These are phyloP conservation scores for Endoconidiophora laricicola DNA, from an alignment of 2,329 filamentous ascomycete genomes.

Conservation along the genomic window DNA sequence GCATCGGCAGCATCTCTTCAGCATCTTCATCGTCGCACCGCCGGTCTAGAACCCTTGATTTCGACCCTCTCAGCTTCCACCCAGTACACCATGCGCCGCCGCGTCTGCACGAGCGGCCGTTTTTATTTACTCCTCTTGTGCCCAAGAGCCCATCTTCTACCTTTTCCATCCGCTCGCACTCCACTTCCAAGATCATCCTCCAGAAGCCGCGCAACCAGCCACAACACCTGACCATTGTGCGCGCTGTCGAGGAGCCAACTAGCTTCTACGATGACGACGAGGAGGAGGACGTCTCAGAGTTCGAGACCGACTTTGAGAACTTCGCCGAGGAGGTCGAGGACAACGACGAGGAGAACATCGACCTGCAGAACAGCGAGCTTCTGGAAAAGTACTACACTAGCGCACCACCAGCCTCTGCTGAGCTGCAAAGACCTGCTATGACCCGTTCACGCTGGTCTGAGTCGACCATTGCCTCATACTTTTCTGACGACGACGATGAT, in stretches of 20 bases:
- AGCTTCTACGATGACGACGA: conserved; percentile 3
- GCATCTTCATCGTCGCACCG: conserved; percentile 7
- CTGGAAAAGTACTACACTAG: conserved; percentile 9
- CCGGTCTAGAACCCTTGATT: conserved; percentile 12
- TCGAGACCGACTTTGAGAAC: conserved; percentile 2
- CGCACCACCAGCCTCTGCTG: not conserved
- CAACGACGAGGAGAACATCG: conserved; percentile 4
- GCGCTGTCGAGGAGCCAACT: conserved; percentile 10
- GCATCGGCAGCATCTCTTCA: not conserved
- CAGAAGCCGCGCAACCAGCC: conserved; percentile 8
- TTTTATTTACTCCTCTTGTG: conserved; percentile 7
- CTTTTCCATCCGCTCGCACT: conserved; percentile 10
- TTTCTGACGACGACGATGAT: conserved; percentile 7
- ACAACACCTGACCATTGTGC: conserved; percentile 10
- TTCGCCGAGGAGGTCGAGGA: conserved; percentile 4
- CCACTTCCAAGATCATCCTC: conserved; percentile 8
- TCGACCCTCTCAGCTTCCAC: conserved; percentile 12
- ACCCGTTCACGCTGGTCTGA: conserved; percentile 16
- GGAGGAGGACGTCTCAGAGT: not conserved
- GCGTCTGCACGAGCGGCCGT: conserved; percentile 12
- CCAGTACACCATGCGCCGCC: conserved; percentile 10
- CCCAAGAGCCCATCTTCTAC: conserved; percentile 9
- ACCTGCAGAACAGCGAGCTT: conserved; percentile 7
- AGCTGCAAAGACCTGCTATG: conserved; percentile 4
- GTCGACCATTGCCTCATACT: conserved; percentile 14